Conservation (phyloP, 768 basidiomycete genomes). For the Trametes cubensis region DNA sequence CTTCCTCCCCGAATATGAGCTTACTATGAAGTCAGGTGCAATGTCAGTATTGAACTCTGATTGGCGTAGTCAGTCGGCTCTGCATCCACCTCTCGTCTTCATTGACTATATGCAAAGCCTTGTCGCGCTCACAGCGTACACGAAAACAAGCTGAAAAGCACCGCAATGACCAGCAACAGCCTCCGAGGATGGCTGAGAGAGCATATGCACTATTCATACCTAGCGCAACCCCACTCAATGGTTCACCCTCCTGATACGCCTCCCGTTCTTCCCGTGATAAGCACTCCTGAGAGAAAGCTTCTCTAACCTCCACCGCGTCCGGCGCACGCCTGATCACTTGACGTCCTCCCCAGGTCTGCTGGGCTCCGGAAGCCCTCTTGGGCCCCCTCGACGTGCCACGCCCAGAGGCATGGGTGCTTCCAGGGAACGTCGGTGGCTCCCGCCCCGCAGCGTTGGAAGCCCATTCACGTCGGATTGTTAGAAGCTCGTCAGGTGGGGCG, state of each 20-base stretch:
- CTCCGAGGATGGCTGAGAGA: slow-evolving; percentile 1
- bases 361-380: neutral
- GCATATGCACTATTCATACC: neutral
- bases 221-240: neutral
- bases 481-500: neutral
- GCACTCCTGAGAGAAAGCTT: slow-evolving; percentile 9
- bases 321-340: slow-evolving; percentile 8
- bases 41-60: no score
- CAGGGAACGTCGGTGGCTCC: no score
- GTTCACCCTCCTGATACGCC: slow-evolving; percentile 1
- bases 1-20: no score
- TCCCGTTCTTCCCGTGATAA: slow-evolving; percentile 2
- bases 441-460: no score
- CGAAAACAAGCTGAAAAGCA: no score
- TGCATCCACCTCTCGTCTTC: no score
- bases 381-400: slow-evolving; percentile 1
- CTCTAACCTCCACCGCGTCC: neutral
- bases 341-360: neutral
- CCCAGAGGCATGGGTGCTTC: neutral
- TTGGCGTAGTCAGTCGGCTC: no score
- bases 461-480: neutral
- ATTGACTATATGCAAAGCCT: neutral
- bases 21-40: no score
- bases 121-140: neutral
- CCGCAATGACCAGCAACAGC: neutral